Percentiles rank a stretch among this genome's conserved stretches.
Evolutionary conservation across 495 filamentous ascomycete species (phyloP).

Genomic region (Cryomyces antarcticus): DNA sequence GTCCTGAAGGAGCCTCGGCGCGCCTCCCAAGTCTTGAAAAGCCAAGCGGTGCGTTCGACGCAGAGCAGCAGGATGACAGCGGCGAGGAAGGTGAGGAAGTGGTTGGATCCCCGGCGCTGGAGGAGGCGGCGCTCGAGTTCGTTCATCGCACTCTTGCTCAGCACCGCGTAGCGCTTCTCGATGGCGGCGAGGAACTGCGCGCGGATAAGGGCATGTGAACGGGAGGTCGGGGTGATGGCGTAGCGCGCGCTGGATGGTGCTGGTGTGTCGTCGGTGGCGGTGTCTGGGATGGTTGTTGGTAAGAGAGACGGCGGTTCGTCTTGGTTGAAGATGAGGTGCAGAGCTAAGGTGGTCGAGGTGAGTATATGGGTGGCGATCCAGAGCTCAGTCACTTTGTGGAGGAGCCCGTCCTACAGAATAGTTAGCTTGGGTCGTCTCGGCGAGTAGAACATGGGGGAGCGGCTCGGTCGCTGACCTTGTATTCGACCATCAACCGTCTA

Average conservation of each 20-base stretch:
- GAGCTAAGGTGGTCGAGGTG: constrained; percentile 41
- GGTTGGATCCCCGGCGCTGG: constrained; percentile 48
- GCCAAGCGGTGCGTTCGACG: constrained; percentile 67
- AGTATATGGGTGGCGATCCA: constrained; percentile 61
- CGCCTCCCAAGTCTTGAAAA: constrained; percentile 49
- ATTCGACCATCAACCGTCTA: neutral
- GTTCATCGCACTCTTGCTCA: constrained; percentile 48
- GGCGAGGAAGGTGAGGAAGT: constrained; percentile 57
- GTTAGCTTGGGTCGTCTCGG: too few relatives aligned
- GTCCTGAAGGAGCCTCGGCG: neutral
- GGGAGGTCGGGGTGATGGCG: constrained; percentile 23
- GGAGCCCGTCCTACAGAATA: constrained; percentile 29
- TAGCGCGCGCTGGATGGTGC: constrained; percentile 8
- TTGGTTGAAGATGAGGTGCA: constrained; percentile 38
- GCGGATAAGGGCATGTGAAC: constrained; percentile 32
- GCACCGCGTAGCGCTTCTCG: constrained; percentile 46
- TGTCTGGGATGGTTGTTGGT: constrained; percentile 20
- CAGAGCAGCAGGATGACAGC: constrained; percentile 58
- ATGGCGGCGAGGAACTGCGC: constrained; percentile 53
- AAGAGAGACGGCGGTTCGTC: constrained; percentile 24
- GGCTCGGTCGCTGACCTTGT: neutral
- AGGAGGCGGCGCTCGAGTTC: constrained; percentile 53
- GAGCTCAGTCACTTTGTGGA: constrained; percentile 48
- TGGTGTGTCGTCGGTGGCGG: constrained; percentile 17
- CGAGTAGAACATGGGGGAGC: neutral